Evolutionary conservation across 768 basidiomycete genomes (phyloP).

Genomic region (Mycena leptocephala): DNA sequence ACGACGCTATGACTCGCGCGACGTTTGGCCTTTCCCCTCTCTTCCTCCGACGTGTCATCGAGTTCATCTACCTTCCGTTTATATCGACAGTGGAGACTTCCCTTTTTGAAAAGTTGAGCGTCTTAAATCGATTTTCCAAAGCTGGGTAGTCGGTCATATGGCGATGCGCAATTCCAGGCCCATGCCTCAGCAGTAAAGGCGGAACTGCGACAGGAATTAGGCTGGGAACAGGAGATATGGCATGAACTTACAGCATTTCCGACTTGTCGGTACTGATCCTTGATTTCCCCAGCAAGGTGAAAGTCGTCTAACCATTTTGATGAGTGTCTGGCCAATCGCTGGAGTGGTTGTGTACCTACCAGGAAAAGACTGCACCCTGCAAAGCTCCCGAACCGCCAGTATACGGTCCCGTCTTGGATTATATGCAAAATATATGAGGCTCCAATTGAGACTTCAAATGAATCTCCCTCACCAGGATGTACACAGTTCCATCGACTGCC

Average conservation of each 20-base stretch:
- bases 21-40: too few relatives aligned
- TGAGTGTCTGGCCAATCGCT: not conserved
- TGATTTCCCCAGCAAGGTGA: not conserved
- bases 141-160: too few relatives aligned
- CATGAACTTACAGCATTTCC: slow-evolving; percentile 2
- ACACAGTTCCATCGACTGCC: not conserved
- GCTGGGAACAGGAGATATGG: too few relatives aligned
- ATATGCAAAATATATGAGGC: not conserved
- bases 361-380: not conserved
- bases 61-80: too few relatives aligned
- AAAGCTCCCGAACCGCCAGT: not conserved
- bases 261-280: slow-evolving; percentile 2
- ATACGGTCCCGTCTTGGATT: not conserved
- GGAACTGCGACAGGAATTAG: too few relatives aligned
- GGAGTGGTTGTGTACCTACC: not conserved
- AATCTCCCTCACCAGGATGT: not conserved
- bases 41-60: too few relatives aligned
- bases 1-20: too few relatives aligned
- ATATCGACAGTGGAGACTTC: too few relatives aligned
- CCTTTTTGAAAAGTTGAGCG: too few relatives aligned
- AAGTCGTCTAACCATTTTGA: not conserved
- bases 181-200: too few relatives aligned
- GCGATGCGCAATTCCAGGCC: too few relatives aligned
- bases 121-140: too few relatives aligned
- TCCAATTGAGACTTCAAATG: not conserved